These are phyloP conservation scores for Blastomyces gilchristii DNA, from an alignment of 2,329 filamentous ascomycete genomes.

Conservation along the genomic window DNA sequence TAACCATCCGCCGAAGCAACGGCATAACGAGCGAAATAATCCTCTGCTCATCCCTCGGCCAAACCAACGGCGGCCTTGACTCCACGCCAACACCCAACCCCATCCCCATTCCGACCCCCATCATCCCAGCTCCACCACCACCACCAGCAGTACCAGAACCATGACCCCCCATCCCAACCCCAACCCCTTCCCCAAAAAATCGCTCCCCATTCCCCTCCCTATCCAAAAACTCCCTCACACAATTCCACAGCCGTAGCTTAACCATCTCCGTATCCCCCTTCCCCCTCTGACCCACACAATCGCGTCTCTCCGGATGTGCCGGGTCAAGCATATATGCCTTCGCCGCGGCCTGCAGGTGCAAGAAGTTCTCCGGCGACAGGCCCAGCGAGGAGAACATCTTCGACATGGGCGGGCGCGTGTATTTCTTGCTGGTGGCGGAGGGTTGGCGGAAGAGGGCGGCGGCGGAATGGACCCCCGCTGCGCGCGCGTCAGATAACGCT, in stretches of 20 bases:
- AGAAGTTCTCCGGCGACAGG: constrained; percentile 46
- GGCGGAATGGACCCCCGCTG: constrained; percentile 44
- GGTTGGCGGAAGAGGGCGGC: constrained; percentile 44
- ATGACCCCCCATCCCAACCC: constrained; percentile 11
- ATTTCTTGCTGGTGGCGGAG: constrained; percentile 42
- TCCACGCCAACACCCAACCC: constrained; percentile 19
- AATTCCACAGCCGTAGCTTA: constrained; percentile 47
- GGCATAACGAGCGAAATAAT: constrained; percentile 50
- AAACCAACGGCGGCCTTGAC: constrained; percentile 28
- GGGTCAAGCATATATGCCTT: constrained; percentile 49
- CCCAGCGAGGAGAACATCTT: constrained; percentile 48
- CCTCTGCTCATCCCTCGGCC: constrained; percentile 46
- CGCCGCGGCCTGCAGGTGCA: constrained; percentile 46
- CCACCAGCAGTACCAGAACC: constrained; percentile 20
- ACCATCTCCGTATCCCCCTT: constrained; percentile 48
- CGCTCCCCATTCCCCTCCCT: constrained; percentile 42
- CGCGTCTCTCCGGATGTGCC: constrained; percentile 44
- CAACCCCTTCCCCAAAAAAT: constrained; percentile 42
- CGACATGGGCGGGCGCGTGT: constrained; percentile 49
- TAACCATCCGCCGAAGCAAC: constrained; percentile 48
- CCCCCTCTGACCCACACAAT: constrained; percentile 48
- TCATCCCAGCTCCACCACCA: constrained; percentile 17
- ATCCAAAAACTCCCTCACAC: constrained; percentile 45
- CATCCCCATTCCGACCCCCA: constrained; percentile 29
- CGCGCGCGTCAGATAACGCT: constrained; percentile 36